Base-by-base conservation (phyloP, 179 eudicot species). In the Monotropa hypopitys region DNA sequence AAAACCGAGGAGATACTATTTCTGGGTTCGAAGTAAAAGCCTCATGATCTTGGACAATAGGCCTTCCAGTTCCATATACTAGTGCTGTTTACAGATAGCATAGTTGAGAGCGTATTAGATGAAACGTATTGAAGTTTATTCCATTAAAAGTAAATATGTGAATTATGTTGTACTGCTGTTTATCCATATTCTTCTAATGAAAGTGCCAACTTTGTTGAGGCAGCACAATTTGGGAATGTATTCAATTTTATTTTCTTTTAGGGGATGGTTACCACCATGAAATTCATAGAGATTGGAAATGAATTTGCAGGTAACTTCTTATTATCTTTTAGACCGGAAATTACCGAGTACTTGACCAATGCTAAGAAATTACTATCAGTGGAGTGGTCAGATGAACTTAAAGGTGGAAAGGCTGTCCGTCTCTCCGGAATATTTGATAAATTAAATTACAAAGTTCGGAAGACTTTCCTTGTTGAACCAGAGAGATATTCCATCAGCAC, bases 351-450 rank as follows among this genome's bases (percentile, higher is more conserved):
- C 70, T 50, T 59, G 65, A 46, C 28, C 40, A 81, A 72, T 80
- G 73, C 83, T 65, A 70, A 85, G 74, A 75, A 56, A 69, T 30
- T 80, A 79, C 77, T 79, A 76, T 85, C 94, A 77, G 86, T 83
- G 68, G 97, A 86, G 73, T 93, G 98, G 99, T 93, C 98, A 69
- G 89, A 90, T 70, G 87, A 89, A 66, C 86, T 91, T 73, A 84
- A 85, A 84, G 97, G 99, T 62, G 97, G 90, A 82, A 96, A 96
- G 85, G 90, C 97, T 70, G 85, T 92, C 57, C 88, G 81, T 76
- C 81, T 96, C 66, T 91, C 97, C 61, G 97, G 98, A 70, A 76
- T 96, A 81, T 89, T 96, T 68, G 93, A 96, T 79, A 96, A 91
- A 86, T 84, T 96, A 79, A 85, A 81, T 85, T 93, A 93, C 85